phyloP scores from a whole-genome alignment of 495 filamentous ascomycete genomes.

The Rostrohypoxylon terebratum region DNA sequence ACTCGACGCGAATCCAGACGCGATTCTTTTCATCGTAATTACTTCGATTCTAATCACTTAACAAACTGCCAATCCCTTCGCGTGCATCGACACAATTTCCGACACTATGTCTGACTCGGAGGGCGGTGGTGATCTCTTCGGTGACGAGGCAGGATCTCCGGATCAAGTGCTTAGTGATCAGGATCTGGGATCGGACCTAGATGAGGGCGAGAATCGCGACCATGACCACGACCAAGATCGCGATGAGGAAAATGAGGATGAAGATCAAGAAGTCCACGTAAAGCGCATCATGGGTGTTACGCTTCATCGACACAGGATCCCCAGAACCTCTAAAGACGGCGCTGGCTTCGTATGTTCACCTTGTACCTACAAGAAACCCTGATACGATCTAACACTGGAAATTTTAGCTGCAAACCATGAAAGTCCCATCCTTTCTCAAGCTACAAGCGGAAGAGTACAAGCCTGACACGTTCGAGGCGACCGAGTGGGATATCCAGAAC shows the following conservation, averaged over 20 bases:
- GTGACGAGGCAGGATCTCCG: conserved; percentile 54
- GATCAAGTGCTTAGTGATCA: conserved; percentile 68
- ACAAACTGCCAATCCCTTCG: not conserved
- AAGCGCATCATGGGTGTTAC: conserved; percentile 68
- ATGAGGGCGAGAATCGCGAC: conserved; percentile 50
- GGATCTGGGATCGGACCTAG: conserved; percentile 84
- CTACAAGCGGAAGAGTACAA: conserved; percentile 80
- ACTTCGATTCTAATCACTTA: not conserved
- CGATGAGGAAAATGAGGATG: conserved; percentile 55
- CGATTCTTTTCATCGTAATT: conserved; percentile 5
- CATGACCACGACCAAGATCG: conserved; percentile 41
- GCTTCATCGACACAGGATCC: conserved; percentile 73
- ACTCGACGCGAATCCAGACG: conserved; percentile 18
- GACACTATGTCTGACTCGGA: conserved; percentile 64
- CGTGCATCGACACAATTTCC: not conserved
- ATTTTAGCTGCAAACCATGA: conserved; percentile 77
- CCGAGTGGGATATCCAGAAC: conserved; percentile 61
- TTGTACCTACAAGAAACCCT: not conserved
- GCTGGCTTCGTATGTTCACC: conserved; percentile 66
- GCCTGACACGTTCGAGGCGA: conserved; percentile 71
- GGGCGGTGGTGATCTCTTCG: conserved; percentile 75
- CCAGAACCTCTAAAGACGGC: conserved; percentile 74
- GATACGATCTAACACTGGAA: conserved; percentile 19
- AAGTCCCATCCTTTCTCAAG: conserved; percentile 82
- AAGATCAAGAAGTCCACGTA: conserved; percentile 62